Base-by-base conservation (phyloP, 169 alveolate genomes). In the Theileria sp. region DNA sequence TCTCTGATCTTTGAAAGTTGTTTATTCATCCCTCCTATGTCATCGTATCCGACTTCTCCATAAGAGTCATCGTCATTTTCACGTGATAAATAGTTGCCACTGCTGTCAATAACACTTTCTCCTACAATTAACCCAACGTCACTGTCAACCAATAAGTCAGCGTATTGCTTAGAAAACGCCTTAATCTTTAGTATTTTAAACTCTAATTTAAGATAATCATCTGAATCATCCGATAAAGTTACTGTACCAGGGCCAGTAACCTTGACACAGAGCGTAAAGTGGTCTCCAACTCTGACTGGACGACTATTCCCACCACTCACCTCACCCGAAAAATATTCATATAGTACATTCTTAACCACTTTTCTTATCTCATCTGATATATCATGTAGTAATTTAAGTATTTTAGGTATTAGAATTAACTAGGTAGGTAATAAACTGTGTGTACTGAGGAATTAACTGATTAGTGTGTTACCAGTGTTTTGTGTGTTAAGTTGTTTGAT, bases 1-100 rank as follows among this genome's bases (percentile, higher is more conserved):
- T 91, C 94, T 65, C 94, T 65, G n/a, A 91, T 91, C 84, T 91
- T 91, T n/a, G 84, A 75, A 38, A 91, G 82, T 67, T 91, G 94
- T 34, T 83, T 84, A 50, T 77, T 86, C 93, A 91, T 91, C 21
- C 94, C 94, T 6, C 94, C 94, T 1, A 91, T 77, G 64, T 91
- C 94, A 25, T 91, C 94, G 75, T 91, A 91, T 0, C 92, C 92
- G 0, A 91, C 77, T 61, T 91, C 94, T 36, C 92, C 94, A 28
- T 74, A 77, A 21, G 88, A 38, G 26, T 81, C 83, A 61, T 91
- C 94, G 36, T 87, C 86, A 66, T 87, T 72, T 62, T 91, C 94
- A 19, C 94, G 82, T 21, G 86, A 50, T 28, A 91, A 65, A 28
- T 76, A 82, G 25, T 60, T 34, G 13, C 91, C 91, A 19, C 58